Evolutionary conservation across 768 basidiomycete genomes (phyloP).

Genomic region (Peribolospora kevripleyi): DNA sequence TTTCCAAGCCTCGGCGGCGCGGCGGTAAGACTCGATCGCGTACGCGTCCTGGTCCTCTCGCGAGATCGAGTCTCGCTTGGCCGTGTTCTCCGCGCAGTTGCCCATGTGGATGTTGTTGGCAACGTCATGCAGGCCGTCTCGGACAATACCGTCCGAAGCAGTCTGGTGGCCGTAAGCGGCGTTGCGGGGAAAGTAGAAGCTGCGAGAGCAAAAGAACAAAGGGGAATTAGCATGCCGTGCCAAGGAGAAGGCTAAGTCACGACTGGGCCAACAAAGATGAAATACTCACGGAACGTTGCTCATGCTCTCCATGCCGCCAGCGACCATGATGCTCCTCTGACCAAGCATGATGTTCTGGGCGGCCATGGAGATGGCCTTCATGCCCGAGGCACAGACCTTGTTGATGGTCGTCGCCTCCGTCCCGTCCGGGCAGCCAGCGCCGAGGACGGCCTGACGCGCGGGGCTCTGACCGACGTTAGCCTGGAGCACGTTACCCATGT

Average conservation of each 20-base stretch:
- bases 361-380: slow-evolving; percentile 87
- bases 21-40: slow-evolving; percentile 83
- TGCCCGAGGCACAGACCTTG: slow-evolving; percentile 95
- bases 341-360: slow-evolving; percentile 73
- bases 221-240: no score
- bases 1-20: slow-evolving; percentile 76
- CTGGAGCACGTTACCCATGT: slow-evolving; percentile 93
- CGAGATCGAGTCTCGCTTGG: slow-evolving; percentile 54
- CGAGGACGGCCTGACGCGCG: slow-evolving; percentile 89
- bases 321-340: slow-evolving; percentile 60
- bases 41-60: slow-evolving; percentile 74
- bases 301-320: slow-evolving; percentile 99
- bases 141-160: slow-evolving; percentile 62
- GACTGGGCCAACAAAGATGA: slow-evolving; percentile 1
- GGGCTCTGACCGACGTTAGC: slow-evolving; percentile 93
- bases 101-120: slow-evolving; percentile 98
- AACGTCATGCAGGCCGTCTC: slow-evolving; percentile 85
- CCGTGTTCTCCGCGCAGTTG: slow-evolving; percentile 73
- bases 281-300: slow-evolving; percentile 78
- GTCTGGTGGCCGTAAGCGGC: slow-evolving; percentile 64
- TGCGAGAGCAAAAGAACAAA: slow-evolving; percentile 6
- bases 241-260: background rate
- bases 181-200: slow-evolving; percentile 23
- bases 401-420: slow-evolving; percentile 98
- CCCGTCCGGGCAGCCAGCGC: slow-evolving; percentile 50